Conservation (phyloP, 2,329 filamentous ascomycete species). For the Grosmannia huntii region DNA sequence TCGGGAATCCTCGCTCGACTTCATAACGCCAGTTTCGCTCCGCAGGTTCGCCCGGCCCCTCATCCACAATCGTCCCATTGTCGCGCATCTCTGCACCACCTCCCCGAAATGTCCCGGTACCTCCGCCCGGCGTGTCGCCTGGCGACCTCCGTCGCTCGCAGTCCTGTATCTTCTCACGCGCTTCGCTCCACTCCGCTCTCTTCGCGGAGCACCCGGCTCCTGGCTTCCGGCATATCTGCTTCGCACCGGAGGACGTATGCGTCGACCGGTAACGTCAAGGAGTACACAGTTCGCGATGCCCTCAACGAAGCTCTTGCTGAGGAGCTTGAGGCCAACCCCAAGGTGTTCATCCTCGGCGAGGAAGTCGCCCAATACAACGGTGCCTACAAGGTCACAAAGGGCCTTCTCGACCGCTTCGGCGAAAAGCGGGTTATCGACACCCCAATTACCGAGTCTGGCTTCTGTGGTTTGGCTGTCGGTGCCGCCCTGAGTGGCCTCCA, state of each 20-base stretch:
- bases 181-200: not conserved
- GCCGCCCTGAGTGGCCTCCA: slow-evolving; percentile 89
- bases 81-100: not conserved
- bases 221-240: slow-evolving; percentile 2
- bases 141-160: slow-evolving; percentile 20
- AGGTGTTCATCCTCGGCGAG: slow-evolving; percentile 93
- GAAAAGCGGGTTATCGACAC: slow-evolving; percentile 97
- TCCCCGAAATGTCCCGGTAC: slow-evolving; percentile 28
- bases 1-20: not conserved
- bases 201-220: slow-evolving; percentile 15
- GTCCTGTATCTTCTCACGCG: slow-evolving; percentile 9
- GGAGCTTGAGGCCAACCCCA: slow-evolving; percentile 87
- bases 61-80: not conserved
- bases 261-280: slow-evolving; percentile 54
- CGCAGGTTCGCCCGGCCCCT: not conserved
- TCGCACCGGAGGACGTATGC: slow-evolving; percentile 43
- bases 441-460: slow-evolving; percentile 95
- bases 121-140: slow-evolving; percentile 31
- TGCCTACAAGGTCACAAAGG: slow-evolving; percentile 99
- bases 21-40: not conserved
- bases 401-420: slow-evolving; percentile 90
- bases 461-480: slow-evolving; percentile 85
- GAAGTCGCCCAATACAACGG: slow-evolving; percentile 99
- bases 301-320: slow-evolving; percentile 96
- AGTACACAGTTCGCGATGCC: slow-evolving; percentile 93